A percentile compares a stretch with the other conserved stretches of the same genome.
phyloP scores from a whole-genome alignment of 108 stramenopile genomes.

The Nitzschia sp. region DNA sequence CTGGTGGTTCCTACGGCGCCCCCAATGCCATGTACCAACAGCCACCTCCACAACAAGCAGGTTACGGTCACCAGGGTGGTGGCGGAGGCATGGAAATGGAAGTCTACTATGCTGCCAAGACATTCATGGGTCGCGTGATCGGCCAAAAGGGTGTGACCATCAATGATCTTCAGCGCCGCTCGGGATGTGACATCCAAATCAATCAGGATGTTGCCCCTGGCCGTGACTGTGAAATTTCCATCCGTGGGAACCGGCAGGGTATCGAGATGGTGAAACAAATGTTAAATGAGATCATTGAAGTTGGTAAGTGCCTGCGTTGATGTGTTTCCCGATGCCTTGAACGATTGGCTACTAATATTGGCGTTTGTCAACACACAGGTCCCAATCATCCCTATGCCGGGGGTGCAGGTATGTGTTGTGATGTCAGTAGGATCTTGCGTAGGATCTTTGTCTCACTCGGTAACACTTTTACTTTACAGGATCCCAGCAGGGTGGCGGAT shows the following conservation, averaged over 20 bases:
- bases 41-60: constrained; percentile 22
- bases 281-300: constrained; percentile 82
- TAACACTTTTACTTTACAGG: not conserved
- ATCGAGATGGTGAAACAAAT: constrained; percentile 84
- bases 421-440: not conserved
- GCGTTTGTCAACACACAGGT: not conserved
- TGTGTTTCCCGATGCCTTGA: no score
- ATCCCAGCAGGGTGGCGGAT: constrained; percentile 2
- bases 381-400: constrained; percentile 87
- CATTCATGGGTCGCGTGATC: constrained; percentile 87
- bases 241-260: constrained; percentile 71
- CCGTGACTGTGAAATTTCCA: constrained; percentile 75
- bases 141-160: constrained; percentile 88
- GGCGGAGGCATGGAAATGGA: constrained; percentile 51
- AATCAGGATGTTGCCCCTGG: constrained; percentile 87
- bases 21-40: constrained; percentile 8
- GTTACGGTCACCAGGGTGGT: constrained; percentile 29
- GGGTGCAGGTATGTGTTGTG: constrained; percentile 33
- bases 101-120: constrained; percentile 70
- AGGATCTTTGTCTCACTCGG: not conserved
- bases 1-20: not conserved
- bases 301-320: constrained; percentile 37
- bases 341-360: no score
- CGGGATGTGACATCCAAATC: constrained; percentile 88
- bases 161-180: constrained; percentile 85